A percentile compares a stretch with the other conserved stretches of the same genome.
These are phyloP conservation scores for Geopyxis carbonaria DNA, from an alignment of 495 filamentous ascomycete genomes.

Conservation along the genomic window DNA sequence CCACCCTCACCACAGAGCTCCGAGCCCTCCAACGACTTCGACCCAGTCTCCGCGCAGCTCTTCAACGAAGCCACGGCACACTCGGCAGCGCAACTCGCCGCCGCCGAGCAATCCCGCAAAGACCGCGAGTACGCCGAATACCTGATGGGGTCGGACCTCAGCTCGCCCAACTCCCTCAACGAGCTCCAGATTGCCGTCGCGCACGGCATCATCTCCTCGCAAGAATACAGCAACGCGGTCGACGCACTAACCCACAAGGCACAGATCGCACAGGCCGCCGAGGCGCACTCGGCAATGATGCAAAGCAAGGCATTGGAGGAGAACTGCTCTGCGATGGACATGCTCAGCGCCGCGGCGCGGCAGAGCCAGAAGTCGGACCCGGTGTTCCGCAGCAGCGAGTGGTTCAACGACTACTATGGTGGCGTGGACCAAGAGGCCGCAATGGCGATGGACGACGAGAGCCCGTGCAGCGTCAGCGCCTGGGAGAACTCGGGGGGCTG, in stretches of 20 bases:
- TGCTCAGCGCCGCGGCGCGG: conserved; percentile 9
- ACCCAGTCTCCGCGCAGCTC: conserved; percentile 1
- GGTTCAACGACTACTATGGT: conserved; percentile 22
- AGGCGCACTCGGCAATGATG: conserved; percentile 5
- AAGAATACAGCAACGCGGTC: conserved; percentile 11
- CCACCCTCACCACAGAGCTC: conserved; percentile 5
- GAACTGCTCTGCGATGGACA: conserved; percentile 11
- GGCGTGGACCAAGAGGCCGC: conserved; percentile 9
- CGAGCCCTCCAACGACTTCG: background rate
- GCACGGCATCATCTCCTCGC: conserved; percentile 15
- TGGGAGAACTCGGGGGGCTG: too few relatives aligned
- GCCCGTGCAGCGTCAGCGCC: too few relatives aligned
- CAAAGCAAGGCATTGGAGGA: conserved; percentile 9
- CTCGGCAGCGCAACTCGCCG: background rate
- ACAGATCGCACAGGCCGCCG: background rate
- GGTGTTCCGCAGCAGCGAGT: conserved; percentile 11
- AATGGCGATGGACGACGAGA: conserved; percentile 16
- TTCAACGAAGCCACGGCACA: conserved; percentile 1
- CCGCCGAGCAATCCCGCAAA: background rate
- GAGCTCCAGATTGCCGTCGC: conserved; percentile 21
- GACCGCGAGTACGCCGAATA: conserved; percentile 17
- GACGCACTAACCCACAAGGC: conserved; percentile 4
- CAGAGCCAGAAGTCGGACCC: conserved; percentile 7
- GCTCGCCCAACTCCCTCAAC: conserved; percentile 12
- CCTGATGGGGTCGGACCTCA: conserved; percentile 17